phyloP scores from a whole-genome alignment of 1,284 basidiomycete species.

The Trichosporon coremiiforme region DNA sequence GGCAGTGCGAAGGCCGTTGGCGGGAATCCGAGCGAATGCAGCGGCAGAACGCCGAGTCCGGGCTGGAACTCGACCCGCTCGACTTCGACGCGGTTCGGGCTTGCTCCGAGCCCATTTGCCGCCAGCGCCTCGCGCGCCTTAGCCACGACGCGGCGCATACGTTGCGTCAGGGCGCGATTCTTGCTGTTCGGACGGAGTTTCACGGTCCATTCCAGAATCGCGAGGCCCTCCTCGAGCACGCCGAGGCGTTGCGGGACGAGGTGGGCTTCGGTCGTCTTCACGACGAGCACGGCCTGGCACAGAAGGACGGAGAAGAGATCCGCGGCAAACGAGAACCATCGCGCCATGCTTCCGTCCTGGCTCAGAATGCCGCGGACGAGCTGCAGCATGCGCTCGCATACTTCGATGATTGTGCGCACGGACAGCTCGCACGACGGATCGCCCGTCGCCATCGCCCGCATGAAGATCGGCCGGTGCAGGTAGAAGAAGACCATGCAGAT shows the following conservation, averaged over 20 bases:
- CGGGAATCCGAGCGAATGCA: background rate
- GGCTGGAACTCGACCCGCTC: background rate
- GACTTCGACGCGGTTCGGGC: slow-evolving; percentile 16
- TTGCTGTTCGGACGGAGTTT: slow-evolving; percentile 27
- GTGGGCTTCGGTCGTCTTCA: slow-evolving; percentile 29
- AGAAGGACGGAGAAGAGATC: slow-evolving; percentile 33
- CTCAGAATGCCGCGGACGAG: slow-evolving; percentile 29
- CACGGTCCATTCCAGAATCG: slow-evolving; percentile 31
- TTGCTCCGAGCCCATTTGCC: background rate
- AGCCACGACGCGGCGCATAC: slow-evolving; percentile 25
- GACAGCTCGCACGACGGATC: slow-evolving; percentile 22
- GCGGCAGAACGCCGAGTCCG: background rate
- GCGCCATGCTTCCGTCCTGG: slow-evolving; percentile 29
- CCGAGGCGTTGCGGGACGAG: slow-evolving; percentile 26
- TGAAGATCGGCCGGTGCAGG: slow-evolving; percentile 34
- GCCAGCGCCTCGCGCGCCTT: slow-evolving; percentile 25
- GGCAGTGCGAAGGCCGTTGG: slow-evolving; percentile 10
- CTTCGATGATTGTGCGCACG: slow-evolving; percentile 30
- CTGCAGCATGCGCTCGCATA: slow-evolving; percentile 31
- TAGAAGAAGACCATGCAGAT: slow-evolving; percentile 36
- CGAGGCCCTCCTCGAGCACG: slow-evolving; percentile 28
- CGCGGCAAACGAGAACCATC: slow-evolving; percentile 36
- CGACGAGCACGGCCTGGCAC: slow-evolving; percentile 32
- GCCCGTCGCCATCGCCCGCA: slow-evolving; percentile 27
- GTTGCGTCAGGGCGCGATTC: slow-evolving; percentile 28